Conservation (phyloP, 2,329 filamentous ascomycete genomes). For the Epichloe aotearoae region DNA sequence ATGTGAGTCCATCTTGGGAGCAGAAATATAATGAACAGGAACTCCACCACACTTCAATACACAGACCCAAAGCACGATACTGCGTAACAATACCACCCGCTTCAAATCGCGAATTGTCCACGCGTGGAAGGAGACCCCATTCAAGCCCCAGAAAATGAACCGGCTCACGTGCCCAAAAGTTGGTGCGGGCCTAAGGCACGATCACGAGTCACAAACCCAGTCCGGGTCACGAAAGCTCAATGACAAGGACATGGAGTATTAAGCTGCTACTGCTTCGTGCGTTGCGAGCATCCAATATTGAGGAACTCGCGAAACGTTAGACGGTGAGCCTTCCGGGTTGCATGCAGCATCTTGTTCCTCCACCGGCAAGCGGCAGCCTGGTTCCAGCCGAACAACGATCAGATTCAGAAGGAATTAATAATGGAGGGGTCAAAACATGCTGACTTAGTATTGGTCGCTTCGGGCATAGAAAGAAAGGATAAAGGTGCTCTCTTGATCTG, state of each 20-base stretch:
- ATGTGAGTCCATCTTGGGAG: too few species aligned
- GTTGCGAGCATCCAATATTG: neutral
- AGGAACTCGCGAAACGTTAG: neutral
- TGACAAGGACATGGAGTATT: neutral
- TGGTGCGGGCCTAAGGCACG: constrained; percentile 3
- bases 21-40: too few species aligned
- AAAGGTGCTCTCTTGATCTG: too few species aligned
- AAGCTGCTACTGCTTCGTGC: too few species aligned
- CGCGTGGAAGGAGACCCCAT: neutral
- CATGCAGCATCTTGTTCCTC: neutral
- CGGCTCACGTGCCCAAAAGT: constrained; percentile 1
- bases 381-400: neutral
- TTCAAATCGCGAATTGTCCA: too few species aligned
- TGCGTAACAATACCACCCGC: too few species aligned
- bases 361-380: neutral
- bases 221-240: neutral
- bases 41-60: too few species aligned
- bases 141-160: neutral
- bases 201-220: neutral
- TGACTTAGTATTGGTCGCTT: too few species aligned
- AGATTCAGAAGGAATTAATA: neutral
- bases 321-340: neutral
- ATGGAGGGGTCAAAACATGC: too few species aligned
- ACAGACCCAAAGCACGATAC: too few species aligned
- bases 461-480: too few species aligned